These are phyloP conservation scores for Umbilicaria muhlenbergii DNA, from an alignment of 495 filamentous ascomycete genomes.

Conservation along the genomic window DNA sequence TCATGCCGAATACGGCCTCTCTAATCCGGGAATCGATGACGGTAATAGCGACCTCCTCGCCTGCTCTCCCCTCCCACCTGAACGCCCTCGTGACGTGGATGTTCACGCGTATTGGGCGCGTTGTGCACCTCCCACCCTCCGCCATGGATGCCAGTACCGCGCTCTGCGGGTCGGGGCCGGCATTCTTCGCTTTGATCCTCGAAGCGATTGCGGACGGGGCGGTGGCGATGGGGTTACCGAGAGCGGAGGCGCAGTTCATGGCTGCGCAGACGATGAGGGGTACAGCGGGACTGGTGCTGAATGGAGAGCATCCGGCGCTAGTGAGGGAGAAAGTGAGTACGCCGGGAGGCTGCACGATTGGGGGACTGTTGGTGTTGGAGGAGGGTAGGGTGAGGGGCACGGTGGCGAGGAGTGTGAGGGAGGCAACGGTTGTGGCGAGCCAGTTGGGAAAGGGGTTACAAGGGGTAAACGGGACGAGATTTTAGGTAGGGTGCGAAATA, in stretches of 20 bases:
- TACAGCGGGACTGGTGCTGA: conserved; percentile 52
- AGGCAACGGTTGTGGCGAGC: conserved; percentile 62
- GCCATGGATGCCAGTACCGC: conserved; percentile 64
- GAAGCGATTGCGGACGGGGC: conserved; percentile 66
- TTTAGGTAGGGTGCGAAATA: conserved; percentile 2
- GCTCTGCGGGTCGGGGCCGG: conserved; percentile 63
- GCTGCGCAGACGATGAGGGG: conserved; percentile 61
- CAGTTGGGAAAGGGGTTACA: conserved; percentile 41
- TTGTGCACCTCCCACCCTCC: conserved; percentile 43
- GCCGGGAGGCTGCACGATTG: conserved; percentile 69
- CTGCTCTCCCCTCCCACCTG: conserved; percentile 31
- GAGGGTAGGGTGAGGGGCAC: conserved; percentile 57
- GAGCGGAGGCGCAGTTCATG: conserved; percentile 64
- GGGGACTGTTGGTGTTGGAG: conserved; percentile 58
- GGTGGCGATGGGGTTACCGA: conserved; percentile 65
- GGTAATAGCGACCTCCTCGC: conserved; percentile 46
- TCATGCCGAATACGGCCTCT: conserved; percentile 61
- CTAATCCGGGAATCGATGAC: conserved; percentile 69
- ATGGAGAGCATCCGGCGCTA: conserved; percentile 62
- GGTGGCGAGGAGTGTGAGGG: conserved; percentile 56
- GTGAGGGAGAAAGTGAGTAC: conserved; percentile 65
- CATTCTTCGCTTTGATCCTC: conserved; percentile 63
- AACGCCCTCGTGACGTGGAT: conserved; percentile 52
- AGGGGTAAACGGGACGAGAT: conserved; percentile 32
- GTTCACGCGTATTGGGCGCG: conserved; percentile 48